Percentiles rank a stretch among this genome's conserved stretches.
Evolutionary conservation across 1,139 yeast species (phyloP).

Genomic region (Pichia sp.): DNA sequence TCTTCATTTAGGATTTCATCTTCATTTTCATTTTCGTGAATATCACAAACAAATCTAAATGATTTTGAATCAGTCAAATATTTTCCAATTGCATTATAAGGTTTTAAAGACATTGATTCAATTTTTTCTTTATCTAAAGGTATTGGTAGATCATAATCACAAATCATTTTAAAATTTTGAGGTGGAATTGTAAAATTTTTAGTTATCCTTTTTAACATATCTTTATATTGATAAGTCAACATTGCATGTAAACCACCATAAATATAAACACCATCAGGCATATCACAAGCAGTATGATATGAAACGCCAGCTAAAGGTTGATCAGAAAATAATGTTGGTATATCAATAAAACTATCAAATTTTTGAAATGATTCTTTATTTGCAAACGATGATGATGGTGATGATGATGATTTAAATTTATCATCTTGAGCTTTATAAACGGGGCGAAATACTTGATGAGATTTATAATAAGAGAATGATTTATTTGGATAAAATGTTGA

Average conservation of each 20-base stretch:
- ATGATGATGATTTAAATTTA: too few species aligned
- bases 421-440: background rate
- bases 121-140: constrained; percentile 37
- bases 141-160: constrained; percentile 37
- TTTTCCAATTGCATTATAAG: constrained; percentile 32
- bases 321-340: constrained; percentile 35
- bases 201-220: constrained; percentile 26
- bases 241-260: constrained; percentile 38
- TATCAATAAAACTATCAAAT: constrained; percentile 21
- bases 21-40: background rate
- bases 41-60: constrained; percentile 19
- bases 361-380: constrained; percentile 8
- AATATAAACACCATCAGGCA: constrained; percentile 32
- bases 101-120: constrained; percentile 34
- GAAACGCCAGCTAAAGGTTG: constrained; percentile 33
- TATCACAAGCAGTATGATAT: constrained; percentile 35
- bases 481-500: constrained; percentile 15
- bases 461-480: constrained; percentile 22
- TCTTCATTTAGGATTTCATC: background rate
- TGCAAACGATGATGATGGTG: too few species aligned
- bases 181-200: constrained; percentile 30
- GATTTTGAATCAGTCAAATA: constrained; percentile 34
- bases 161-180: constrained; percentile 31
- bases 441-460: constrained; percentile 20
- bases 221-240: constrained; percentile 28